These are phyloP conservation scores for Citrus cavaleriei DNA, from an alignment of 345 rosid species.

Conservation along the genomic window DNA sequence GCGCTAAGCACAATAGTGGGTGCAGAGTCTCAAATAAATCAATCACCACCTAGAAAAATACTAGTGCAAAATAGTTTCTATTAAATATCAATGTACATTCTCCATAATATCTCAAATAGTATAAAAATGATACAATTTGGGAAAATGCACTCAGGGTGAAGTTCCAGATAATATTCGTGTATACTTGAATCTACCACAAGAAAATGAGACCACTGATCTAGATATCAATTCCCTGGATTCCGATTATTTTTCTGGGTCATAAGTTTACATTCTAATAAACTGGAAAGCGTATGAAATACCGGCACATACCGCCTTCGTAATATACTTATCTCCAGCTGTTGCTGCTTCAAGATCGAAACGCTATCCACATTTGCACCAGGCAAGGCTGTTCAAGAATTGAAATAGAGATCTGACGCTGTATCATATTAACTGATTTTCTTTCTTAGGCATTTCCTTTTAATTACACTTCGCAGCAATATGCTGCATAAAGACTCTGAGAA, in stretches of 20 bases:
- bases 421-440: neutral
- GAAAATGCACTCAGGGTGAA: neutral
- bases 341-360: neutral
- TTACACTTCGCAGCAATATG: constrained; percentile 11
- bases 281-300: neutral
- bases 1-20: too few species aligned
- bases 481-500: neutral
- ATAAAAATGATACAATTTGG: neutral
- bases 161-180: neutral
- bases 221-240: neutral
- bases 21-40: too few species aligned
- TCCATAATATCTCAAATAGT: neutral
- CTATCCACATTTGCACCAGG: neutral
- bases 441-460: neutral
- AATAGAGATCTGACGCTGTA: neutral
- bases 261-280: neutral
- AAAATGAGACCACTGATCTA: neutral
- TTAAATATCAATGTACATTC: too few species aligned
- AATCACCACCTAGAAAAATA: too few species aligned
- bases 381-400: neutral
- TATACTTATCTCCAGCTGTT: neutral
- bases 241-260: neutral
- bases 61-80: too few species aligned
- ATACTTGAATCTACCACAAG: neutral
- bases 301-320: neutral